Evolutionary conservation across 139 green algal species (phyloP), one percentile per base, ranked within the genome.

Genomic region (Haematococcus sp.): DNA sequence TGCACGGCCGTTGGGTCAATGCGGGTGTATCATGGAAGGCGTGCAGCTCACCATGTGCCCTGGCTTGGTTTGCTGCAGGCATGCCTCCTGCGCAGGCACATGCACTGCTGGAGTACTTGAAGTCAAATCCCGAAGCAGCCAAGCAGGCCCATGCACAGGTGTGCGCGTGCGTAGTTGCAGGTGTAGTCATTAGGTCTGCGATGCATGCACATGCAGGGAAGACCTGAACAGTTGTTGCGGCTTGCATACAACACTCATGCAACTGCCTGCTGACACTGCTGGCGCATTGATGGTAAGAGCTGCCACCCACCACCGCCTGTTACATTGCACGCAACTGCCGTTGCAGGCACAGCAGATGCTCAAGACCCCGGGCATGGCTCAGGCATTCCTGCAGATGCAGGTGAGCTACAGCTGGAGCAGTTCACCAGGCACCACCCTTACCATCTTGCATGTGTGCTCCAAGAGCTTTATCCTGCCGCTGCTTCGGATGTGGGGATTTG

Each of bases 61-160:
- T 25, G 19, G 66, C 25, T n/a, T n/a, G n/a, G n/a, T n/a, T n/a
- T 28, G 15, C 22, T 25, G 43, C 74, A 17, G 81, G 84, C 70
- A 86, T 88, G 81, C 76, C 81, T 0, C 32, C 76, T 5, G 71
- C 63, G 0, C 81, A 87, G 44, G 84, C 81, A 0, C 54, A 75
- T n/a, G 79, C 73, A 17, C 72, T 90, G 4, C 73, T 93, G 0
- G 83, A 81, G 2, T 91, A 90, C 80, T 78, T 93, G 46, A 81
- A 88, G 58, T 28, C 72, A 7, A 93, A 91, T 43, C 88, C 86
- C 9, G 82, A 88, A 28, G 86, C 80, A 32, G 88, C 88, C 9
- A 84, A 89, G 81, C 73, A 81, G 28, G 76, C 83, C 1, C 81
- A 79, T 20, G 52, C 76, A 4, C 77, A 89, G 71, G 82, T 74